Conservation (phyloP, 805 yeast genomes). For the Candida coleopterorum region DNA sequence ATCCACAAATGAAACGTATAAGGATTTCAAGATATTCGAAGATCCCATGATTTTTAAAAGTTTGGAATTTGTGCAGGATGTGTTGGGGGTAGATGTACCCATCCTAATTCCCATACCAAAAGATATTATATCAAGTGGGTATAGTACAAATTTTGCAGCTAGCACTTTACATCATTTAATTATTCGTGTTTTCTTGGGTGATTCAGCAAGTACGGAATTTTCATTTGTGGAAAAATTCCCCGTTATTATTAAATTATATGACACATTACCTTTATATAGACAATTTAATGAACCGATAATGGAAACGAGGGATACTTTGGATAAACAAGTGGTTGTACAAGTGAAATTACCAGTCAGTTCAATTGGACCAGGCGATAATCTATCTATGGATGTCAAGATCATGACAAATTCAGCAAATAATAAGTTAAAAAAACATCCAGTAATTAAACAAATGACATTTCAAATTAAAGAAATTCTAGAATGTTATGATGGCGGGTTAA, state of each 20-base stretch:
- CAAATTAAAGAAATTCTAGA: slow-evolving; percentile 53
- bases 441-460: slow-evolving; percentile 41
- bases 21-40: slow-evolving; percentile 30
- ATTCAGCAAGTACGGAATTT: slow-evolving; percentile 24
- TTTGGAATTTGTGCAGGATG: slow-evolving; percentile 27
- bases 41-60: slow-evolving; percentile 34
- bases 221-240: slow-evolving; percentile 38
- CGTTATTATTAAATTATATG: slow-evolving; percentile 51
- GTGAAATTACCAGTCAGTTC: slow-evolving; percentile 47
- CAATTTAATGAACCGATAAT: slow-evolving; percentile 51
- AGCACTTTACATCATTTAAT: slow-evolving; percentile 43
- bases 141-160: slow-evolving; percentile 43
- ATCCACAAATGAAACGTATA: slow-evolving; percentile 23
- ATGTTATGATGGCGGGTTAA: slow-evolving; percentile 47
- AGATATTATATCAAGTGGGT: slow-evolving; percentile 51
- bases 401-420: slow-evolving; percentile 34
- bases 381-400: slow-evolving; percentile 36
- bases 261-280: slow-evolving; percentile 50
- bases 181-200: slow-evolving; percentile 32
- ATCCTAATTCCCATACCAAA: slow-evolving; percentile 52
- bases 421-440: slow-evolving; percentile 26
- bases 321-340: slow-evolving; percentile 44
- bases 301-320: slow-evolving; percentile 42
- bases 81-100: slow-evolving; percentile 57
- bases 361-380: slow-evolving; percentile 54